Evolutionary conservation across 2,329 filamentous ascomycete species (phyloP).

Genomic region (Graphilbum fragrans): DNA sequence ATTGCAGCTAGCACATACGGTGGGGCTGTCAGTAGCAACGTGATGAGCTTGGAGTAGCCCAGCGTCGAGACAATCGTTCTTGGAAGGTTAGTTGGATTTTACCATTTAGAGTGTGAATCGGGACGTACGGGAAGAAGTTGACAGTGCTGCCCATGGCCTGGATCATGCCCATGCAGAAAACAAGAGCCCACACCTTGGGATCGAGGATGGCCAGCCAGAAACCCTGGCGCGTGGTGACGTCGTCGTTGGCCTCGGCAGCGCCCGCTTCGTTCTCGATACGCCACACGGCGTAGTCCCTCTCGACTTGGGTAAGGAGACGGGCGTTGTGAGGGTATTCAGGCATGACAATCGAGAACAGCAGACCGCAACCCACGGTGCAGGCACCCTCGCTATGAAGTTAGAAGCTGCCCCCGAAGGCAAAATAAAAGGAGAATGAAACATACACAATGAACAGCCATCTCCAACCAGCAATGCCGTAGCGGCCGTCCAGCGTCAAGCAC

Average conservation of each 20-base stretch:
- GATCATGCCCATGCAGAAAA: slow-evolving; percentile 16
- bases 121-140: slow-evolving; percentile 14
- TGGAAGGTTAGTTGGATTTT: not conserved
- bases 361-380: no score
- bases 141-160: slow-evolving; percentile 22
- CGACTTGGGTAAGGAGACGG: slow-evolving; percentile 15
- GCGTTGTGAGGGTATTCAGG: slow-evolving; percentile 26
- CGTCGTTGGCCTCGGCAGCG: slow-evolving; percentile 22
- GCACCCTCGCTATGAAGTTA: no score
- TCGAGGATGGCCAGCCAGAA: slow-evolving; percentile 1
- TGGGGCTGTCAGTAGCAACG: slow-evolving; percentile 31
- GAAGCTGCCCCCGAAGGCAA: no score
- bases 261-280: slow-evolving; percentile 20
- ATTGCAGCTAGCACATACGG: slow-evolving; percentile 28
- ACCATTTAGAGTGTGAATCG: not conserved
- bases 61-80: slow-evolving; percentile 17
- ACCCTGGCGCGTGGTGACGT: slow-evolving; percentile 14
- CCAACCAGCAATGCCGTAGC: no score
- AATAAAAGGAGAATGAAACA: no score
- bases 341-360: no score
- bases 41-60: slow-evolving; percentile 22
- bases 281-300: slow-evolving; percentile 20
- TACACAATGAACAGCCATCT: no score
- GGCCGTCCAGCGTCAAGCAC: no score
- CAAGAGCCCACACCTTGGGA: slow-evolving; percentile 1